phyloP scores from a whole-genome alignment of 2,329 filamentous ascomycete genomes.

The Calonectria henricotiae region DNA sequence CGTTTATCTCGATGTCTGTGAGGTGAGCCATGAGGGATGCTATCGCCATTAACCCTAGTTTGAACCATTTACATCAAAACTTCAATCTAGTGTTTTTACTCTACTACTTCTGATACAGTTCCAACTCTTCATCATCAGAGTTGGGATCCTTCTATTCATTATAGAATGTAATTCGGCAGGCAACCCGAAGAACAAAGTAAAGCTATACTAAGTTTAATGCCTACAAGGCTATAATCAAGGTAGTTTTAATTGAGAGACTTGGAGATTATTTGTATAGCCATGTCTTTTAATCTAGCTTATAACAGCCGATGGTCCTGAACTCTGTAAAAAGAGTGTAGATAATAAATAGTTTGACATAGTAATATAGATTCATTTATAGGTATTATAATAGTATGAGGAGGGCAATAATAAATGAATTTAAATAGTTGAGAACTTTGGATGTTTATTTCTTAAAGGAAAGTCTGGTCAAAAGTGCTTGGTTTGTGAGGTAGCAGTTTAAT shows the following conservation, averaged over 20 bases:
- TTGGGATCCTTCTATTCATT: constrained; percentile 78
- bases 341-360: constrained; percentile 85
- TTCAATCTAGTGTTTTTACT: not conserved
- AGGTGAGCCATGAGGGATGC: not conserved
- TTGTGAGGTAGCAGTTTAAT: not conserved
- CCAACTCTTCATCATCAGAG: constrained; percentile 75
- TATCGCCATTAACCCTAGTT: not conserved
- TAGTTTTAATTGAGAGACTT: constrained; percentile 76
- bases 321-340: constrained; percentile 82
- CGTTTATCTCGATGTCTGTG: not conserved
- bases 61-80: not conserved
- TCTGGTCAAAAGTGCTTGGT: not conserved
- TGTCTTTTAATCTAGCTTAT: constrained; percentile 81
- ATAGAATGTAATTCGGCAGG: constrained; percentile 77
- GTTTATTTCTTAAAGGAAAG: not conserved
- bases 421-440: not conserved
- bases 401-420: no score
- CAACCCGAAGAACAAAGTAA: constrained; percentile 82
- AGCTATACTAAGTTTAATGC: constrained; percentile 86
- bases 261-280: constrained; percentile 84
- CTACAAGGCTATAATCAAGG: constrained; percentile 77
- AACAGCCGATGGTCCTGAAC: constrained; percentile 81
- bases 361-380: constrained; percentile 54
- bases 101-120: not conserved
- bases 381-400: no score